Evolutionary conservation across 495 filamentous ascomycete genomes (phyloP), one percentile per base, ranked within the genome.

Genomic region (Durotheca rogersii): DNA sequence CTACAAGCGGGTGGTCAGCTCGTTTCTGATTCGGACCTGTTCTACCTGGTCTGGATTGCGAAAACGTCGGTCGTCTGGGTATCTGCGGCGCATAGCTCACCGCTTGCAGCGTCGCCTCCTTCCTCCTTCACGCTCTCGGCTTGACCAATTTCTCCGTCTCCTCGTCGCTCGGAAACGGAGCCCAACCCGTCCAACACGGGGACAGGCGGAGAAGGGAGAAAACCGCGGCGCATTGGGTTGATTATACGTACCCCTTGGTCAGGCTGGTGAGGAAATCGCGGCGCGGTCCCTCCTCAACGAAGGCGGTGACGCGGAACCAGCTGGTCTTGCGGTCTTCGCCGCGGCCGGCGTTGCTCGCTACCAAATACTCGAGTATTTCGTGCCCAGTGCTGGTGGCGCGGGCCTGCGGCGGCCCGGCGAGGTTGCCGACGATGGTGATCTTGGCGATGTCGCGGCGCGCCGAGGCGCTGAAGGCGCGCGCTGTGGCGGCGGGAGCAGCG

Each of bases 271-370:
- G 53, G 63, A 74, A 82, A 43, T 92, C 84, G 58, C 83, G 81
- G 64, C 78, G 71, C 15, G 70, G 79, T 21, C 83, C 81, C 14
- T 80, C 76, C 52, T 67, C 61, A 19, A 68, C 42, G 68, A 93
- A 93, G 71, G 74, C 77, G 3, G 79, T 67, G 31, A 95, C 72
- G 39, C 75, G 75, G 77, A 87, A 96, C 82, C 82, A 96, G 75
- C 81, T 89, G 11, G 85, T 87, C 55, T 79, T 67, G 37, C 75
- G 72, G 66, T 88, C 85, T 1, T 86, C 81, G 34, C 56, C 56
- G 33, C 73, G 60, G 2, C 87, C 87, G 45, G 62, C 60, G 50
- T 65, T 73, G 29, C 80, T 83, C 20, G 72, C 87, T 27, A 95
- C 70, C 2, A 79, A 57, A 66, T 90, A 95, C 36, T 71, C 73